A percentile compares a stretch with the other conserved stretches of the same genome.
Conservation (phyloP, 805 yeast genomes). For the Ogataea nitratoaversa region DNA sequence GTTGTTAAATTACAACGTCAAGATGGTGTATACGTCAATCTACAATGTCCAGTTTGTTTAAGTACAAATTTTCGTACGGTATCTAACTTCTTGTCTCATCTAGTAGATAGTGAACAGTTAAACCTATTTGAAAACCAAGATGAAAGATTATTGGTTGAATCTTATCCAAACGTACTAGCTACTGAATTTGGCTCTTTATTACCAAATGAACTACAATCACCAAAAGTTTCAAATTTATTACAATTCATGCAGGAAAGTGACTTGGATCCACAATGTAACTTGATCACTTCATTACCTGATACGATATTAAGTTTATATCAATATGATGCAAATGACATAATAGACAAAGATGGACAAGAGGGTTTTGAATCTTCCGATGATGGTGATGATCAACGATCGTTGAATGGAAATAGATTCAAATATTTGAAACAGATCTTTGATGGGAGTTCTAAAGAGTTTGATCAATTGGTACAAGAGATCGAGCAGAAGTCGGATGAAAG, state of each 20-base stretch:
- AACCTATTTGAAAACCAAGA: constrained; percentile 8
- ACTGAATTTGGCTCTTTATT: constrained; percentile 9
- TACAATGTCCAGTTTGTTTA: constrained; percentile 16
- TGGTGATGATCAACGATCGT: not conserved
- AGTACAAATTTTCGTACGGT: not conserved
- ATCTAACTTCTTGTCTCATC: constrained; percentile 8
- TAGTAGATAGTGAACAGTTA: constrained; percentile 7
- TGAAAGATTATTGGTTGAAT: constrained; percentile 1
- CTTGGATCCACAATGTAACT: constrained; percentile 1
- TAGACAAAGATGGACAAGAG: not conserved
- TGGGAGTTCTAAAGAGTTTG: constrained; percentile 4
- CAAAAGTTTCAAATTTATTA: not conserved
- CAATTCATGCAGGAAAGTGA: constrained; percentile 5
- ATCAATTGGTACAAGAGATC: constrained; percentile 8
- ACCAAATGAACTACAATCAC: constrained; percentile 3
- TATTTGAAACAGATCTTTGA: constrained; percentile 5
- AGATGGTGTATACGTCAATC: constrained; percentile 12
- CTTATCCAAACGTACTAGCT: constrained; percentile 4
- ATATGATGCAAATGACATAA: too few species aligned
- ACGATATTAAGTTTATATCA: not conserved
- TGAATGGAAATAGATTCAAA: constrained; percentile 4
- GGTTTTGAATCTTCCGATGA: not conserved
- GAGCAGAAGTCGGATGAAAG: not conserved
- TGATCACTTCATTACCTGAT: not conserved
- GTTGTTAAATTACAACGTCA: constrained; percentile 6